These are phyloP conservation scores for Pyrenula aspistea DNA, from an alignment of 495 filamentous ascomycete genomes.

Conservation along the genomic window DNA sequence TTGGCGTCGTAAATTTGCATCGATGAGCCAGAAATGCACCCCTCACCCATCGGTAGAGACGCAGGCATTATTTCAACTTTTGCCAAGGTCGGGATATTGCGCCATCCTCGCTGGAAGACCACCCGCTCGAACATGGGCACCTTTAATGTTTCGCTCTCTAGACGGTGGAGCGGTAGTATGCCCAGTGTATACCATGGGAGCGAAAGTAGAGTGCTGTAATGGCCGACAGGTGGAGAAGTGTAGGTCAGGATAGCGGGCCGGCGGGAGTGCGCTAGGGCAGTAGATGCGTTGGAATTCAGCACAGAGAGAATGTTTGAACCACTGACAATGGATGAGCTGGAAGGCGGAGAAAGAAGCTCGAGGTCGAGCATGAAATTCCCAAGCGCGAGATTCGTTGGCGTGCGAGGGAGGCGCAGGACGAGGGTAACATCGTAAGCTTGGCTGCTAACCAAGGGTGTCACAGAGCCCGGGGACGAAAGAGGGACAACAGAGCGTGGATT, in stretches of 20 bases:
- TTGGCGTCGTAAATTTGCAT: conserved; percentile 64
- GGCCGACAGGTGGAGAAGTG: conserved; percentile 42
- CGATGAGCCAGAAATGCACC: conserved; percentile 25
- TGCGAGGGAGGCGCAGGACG: conserved; percentile 58
- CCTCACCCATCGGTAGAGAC: background rate
- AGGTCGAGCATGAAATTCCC: conserved; percentile 95
- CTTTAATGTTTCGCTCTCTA: conserved; percentile 43
- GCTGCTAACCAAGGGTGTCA: conserved; percentile 21
- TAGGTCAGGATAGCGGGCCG: conserved; percentile 60
- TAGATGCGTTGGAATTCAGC: conserved; percentile 9
- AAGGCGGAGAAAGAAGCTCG: conserved; percentile 37
- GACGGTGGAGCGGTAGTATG: conserved; percentile 21
- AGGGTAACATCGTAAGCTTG: conserved; percentile 58
- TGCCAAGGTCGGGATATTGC: conserved; percentile 43
- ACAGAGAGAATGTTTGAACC: conserved; percentile 2
- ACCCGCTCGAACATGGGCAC: conserved; percentile 62
- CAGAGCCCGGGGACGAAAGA: conserved; percentile 16
- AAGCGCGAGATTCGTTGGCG: conserved; percentile 33
- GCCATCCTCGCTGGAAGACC: conserved; percentile 44
- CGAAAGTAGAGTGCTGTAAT: conserved; percentile 32
- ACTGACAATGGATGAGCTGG: conserved; percentile 12
- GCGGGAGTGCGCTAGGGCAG: conserved; percentile 31
- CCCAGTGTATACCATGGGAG: conserved; percentile 50
- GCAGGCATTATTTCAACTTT: conserved; percentile 50
- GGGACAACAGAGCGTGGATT: background rate